Evolutionary conservation across 495 filamentous ascomycete species (phyloP).

Genomic region (Aspergillus carlsbadensis): DNA sequence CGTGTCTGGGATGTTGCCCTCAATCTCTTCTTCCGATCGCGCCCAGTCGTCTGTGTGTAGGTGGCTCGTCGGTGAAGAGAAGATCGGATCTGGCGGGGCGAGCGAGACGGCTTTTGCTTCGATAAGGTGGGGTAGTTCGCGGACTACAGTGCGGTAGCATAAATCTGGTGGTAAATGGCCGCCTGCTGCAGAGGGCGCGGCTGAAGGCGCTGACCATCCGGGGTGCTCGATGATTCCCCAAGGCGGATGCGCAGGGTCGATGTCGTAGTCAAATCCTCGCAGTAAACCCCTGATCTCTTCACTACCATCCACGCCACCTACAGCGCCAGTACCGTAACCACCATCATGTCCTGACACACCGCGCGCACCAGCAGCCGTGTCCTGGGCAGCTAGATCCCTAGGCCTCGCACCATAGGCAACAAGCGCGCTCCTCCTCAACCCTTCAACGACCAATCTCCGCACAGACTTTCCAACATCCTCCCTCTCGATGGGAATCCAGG

Average conservation of each 20-base stretch:
- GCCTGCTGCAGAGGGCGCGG: not conserved
- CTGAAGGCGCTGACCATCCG: constrained; percentile 83
- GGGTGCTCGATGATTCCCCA: constrained; percentile 84
- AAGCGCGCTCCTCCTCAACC: constrained; percentile 71
- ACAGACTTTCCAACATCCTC: constrained; percentile 70
- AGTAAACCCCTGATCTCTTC: constrained; percentile 18
- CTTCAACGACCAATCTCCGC: constrained; percentile 67
- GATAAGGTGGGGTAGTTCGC: constrained; percentile 85
- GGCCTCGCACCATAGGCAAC: constrained; percentile 78
- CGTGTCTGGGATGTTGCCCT: constrained; percentile 48
- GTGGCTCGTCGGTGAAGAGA: constrained; percentile 21
- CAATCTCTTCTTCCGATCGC: constrained; percentile 1
- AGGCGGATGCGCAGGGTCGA: constrained; percentile 46
- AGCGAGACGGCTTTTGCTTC: constrained; percentile 89
- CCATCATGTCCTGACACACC: not conserved
- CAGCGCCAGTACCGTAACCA: not conserved
- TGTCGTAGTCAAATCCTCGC: constrained; percentile 1
- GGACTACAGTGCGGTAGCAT: constrained; percentile 76
- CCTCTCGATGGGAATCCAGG: constrained; percentile 78
- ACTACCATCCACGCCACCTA: not conserved
- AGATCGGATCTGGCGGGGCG: constrained; percentile 61
- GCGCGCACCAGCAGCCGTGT: not conserved
- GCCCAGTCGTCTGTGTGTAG: not conserved
- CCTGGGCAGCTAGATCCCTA: constrained; percentile 40
- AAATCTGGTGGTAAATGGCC: constrained; percentile 66